Percentiles rank a stretch among this genome's conserved stretches.
These are phyloP conservation scores for Suhomyces chickasaworum DNA, from an alignment of 1,139 yeast species.

Conservation along the genomic window DNA sequence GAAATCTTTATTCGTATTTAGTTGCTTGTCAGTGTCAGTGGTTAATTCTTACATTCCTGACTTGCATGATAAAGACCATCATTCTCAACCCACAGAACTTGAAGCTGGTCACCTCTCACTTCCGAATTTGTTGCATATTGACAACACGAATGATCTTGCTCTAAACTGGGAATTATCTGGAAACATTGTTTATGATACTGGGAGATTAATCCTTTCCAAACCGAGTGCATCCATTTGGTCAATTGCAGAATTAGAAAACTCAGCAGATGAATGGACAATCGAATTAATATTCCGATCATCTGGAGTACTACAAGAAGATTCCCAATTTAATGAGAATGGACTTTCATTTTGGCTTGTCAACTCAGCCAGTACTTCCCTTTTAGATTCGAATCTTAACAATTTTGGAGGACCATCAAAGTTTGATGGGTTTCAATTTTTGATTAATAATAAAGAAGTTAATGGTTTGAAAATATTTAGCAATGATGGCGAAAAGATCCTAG, in stretches of 20 bases:
- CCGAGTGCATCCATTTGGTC: slow-evolving; percentile 50
- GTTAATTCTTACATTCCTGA: not conserved
- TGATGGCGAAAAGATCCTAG: slow-evolving; percentile 47
- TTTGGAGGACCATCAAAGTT: slow-evolving; percentile 55
- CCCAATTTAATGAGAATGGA: slow-evolving; percentile 44
- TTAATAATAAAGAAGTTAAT: slow-evolving; percentile 51
- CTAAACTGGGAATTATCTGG: slow-evolving; percentile 35
- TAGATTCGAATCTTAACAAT: slow-evolving; percentile 25
- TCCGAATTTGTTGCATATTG: slow-evolving; percentile 34
- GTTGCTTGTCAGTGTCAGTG: not conserved
- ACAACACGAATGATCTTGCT: slow-evolving; percentile 25
- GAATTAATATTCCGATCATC: slow-evolving; percentile 64
- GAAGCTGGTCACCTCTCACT: slow-evolving; percentile 33
- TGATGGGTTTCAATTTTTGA: slow-evolving; percentile 62
- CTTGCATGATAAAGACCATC: not conserved
- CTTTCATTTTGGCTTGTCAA: slow-evolving; percentile 53
- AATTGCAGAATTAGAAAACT: slow-evolving; percentile 30
- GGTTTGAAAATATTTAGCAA: slow-evolving; percentile 59
- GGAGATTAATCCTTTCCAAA: slow-evolving; percentile 42
- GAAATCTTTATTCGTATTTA: not conserved
- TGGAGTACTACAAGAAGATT: slow-evolving; percentile 37
- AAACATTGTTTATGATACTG: slow-evolving; percentile 36
- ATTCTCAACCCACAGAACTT: not conserved
- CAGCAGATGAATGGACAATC: slow-evolving; percentile 54
- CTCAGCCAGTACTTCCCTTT: slow-evolving; percentile 24